A percentile compares a stretch with the other conserved stretches of the same genome.
These are phyloP conservation scores for Zizania palustris DNA, from an alignment of 202 grass and related monocot genomes.

Conservation along the genomic window DNA sequence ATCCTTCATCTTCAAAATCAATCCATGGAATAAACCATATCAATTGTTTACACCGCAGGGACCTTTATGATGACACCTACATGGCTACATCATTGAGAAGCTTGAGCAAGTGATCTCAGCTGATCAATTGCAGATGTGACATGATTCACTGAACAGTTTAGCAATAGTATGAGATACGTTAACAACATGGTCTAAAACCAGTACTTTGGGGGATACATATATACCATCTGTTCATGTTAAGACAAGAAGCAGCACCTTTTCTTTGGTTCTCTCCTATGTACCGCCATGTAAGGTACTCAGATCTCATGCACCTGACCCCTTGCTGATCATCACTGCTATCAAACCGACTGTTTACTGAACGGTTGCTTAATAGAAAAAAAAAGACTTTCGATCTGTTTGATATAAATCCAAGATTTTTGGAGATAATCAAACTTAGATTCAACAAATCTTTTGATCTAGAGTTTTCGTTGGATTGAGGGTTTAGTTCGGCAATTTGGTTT, in stretches of 20 bases:
- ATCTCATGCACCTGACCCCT: slow-evolving; percentile 22
- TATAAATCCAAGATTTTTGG: too few relatives aligned
- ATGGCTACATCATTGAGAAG: slow-evolving; percentile 81
- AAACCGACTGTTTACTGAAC: slow-evolving; percentile 35
- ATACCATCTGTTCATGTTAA: slow-evolving; percentile 33
- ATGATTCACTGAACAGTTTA: too few relatives aligned
- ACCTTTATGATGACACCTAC: slow-evolving; percentile 86
- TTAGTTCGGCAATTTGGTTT: too few relatives aligned
- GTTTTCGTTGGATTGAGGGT: too few relatives aligned
- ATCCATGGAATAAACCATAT: not conserved
- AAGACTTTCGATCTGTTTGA: not conserved
- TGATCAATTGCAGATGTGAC: not conserved
- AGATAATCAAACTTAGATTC: too few relatives aligned
- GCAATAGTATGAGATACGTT: slow-evolving; percentile 27
- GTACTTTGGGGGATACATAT: slow-evolving; percentile 28
- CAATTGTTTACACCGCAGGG: slow-evolving; percentile 54
- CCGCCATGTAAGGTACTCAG: slow-evolving; percentile 19
- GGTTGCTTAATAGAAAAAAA: slow-evolving; percentile 38
- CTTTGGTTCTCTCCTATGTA: slow-evolving; percentile 38
- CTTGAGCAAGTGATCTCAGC: slow-evolving; percentile 68
- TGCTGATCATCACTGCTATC: slow-evolving; percentile 7
- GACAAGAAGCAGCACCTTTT: slow-evolving; percentile 27
- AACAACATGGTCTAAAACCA: slow-evolving; percentile 23
- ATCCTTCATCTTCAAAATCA: not conserved
- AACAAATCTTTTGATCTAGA: too few relatives aligned